Percentiles rank a stretch among this genome's conserved stretches.
phyloP scores from a whole-genome alignment of 1,139 yeast genomes.

The Yamadazyma membranifaciens region DNA sequence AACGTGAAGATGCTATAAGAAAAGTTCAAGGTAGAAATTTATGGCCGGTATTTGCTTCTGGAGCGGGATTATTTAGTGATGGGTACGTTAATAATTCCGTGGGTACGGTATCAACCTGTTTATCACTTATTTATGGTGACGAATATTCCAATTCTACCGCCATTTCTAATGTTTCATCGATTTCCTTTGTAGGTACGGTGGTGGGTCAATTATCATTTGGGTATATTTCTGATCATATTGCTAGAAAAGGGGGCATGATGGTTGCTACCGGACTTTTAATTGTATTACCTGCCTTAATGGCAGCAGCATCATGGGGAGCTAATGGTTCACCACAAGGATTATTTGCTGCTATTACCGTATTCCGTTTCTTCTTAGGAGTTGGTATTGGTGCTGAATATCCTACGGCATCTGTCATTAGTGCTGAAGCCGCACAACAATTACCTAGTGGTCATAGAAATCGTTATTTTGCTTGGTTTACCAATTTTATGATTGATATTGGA shows the following conservation, averaged over 20 bases:
- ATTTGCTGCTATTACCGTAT: constrained; percentile 78
- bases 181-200: constrained; percentile 89
- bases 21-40: constrained; percentile 29
- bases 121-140: constrained; percentile 60
- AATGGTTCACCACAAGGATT: constrained; percentile 62
- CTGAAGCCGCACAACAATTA: constrained; percentile 81
- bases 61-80: constrained; percentile 89
- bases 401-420: constrained; percentile 89
- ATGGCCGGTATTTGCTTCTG: constrained; percentile 84
- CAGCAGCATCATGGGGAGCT: constrained; percentile 84
- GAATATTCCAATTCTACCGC: constrained; percentile 65
- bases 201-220: constrained; percentile 78
- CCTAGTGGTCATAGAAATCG: constrained; percentile 84
- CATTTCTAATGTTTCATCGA: constrained; percentile 76
- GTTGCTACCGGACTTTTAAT: constrained; percentile 70
- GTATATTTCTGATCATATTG: constrained; percentile 69
- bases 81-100: constrained; percentile 88
- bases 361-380: constrained; percentile 83
- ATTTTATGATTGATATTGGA: constrained; percentile 83
- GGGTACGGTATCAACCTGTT: constrained; percentile 70
- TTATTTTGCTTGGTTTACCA: constrained; percentile 87
- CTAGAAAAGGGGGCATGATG: constrained; percentile 81
- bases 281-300: constrained; percentile 69
- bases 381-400: constrained; percentile 93
- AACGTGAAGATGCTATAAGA: constrained; percentile 11